phyloP scores from a whole-genome alignment of 441 rosid species.

The Jatropha multifida region DNA sequence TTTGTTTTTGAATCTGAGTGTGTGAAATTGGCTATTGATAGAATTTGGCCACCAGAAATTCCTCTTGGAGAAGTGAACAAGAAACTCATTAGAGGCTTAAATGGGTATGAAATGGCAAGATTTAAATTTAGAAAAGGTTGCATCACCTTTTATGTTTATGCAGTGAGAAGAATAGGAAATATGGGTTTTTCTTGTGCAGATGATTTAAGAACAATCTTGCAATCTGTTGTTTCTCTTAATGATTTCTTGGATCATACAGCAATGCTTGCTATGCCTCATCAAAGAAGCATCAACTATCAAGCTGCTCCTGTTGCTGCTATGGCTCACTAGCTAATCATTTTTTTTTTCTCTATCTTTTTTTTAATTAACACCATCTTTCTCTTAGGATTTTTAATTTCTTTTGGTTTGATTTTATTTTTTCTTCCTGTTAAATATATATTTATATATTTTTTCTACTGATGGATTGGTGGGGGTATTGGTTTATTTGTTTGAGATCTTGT shows the following conservation, averaged over 20 bases:
- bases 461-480: constrained; percentile 27
- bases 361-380: neutral
- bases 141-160: constrained; percentile 87
- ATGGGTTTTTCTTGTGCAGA: constrained; percentile 67
- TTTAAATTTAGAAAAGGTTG: constrained; percentile 95
- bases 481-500: constrained; percentile 28
- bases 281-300: constrained; percentile 64
- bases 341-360: constrained; percentile 2
- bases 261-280: constrained; percentile 91
- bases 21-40: constrained; percentile 53
- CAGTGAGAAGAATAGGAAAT: constrained; percentile 55
- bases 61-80: constrained; percentile 87
- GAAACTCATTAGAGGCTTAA: constrained; percentile 64
- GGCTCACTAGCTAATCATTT: constrained; percentile 54
- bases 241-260: constrained; percentile 98
- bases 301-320: constrained; percentile 43
- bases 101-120: constrained; percentile 81
- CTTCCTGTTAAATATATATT: neutral
- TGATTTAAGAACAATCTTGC: constrained; percentile 67
- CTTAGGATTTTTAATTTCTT: neutral
- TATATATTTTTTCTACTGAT: neutral
- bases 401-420: constrained; percentile 9
- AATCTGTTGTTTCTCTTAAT: constrained; percentile 81
- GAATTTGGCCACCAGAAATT: constrained; percentile 80
- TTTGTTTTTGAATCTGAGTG: constrained; percentile 82